A percentile compares a stretch with the other conserved stretches of the same genome.
Conservation (phyloP, 2,329 filamentous ascomycete species). For the Colletotrichum truncatum region DNA sequence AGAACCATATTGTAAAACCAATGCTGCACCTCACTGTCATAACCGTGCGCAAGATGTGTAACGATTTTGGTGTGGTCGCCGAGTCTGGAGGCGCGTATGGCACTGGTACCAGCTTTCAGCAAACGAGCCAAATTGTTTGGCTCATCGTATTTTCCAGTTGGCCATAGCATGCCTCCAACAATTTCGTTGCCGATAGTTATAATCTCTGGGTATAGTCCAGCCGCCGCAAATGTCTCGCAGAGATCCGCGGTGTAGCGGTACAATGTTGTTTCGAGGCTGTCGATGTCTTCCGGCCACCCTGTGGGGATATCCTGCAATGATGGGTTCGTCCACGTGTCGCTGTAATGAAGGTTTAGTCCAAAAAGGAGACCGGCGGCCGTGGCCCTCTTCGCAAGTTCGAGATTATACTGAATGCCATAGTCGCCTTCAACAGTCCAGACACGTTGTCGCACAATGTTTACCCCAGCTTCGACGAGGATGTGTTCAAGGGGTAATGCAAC, state of each 20-base stretch:
- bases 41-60: not conserved
- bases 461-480: not conserved
- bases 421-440: slow-evolving; percentile 9
- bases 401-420: not conserved
- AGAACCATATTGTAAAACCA: not conserved
- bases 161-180: not conserved
- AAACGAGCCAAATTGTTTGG: not conserved
- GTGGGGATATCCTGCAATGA: not conserved
- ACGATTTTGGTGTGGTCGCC: not conserved
- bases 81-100: not conserved
- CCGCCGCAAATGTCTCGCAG: not conserved
- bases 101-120: not conserved
- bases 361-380: not conserved
- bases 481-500: not conserved
- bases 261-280: not conserved
- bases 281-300: not conserved
- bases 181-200: slow-evolving; percentile 11
- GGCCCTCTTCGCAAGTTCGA: not conserved
- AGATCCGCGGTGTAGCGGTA: not conserved
- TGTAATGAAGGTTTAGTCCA: not conserved
- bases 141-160: not conserved
- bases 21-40: not conserved
- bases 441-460: slow-evolving; percentile 2
- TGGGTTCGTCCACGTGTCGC: not conserved
- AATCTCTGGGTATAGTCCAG: not conserved